Evolutionary conservation across 257 asterid species (phyloP).

Genomic region (Solanum chmielewskii): DNA sequence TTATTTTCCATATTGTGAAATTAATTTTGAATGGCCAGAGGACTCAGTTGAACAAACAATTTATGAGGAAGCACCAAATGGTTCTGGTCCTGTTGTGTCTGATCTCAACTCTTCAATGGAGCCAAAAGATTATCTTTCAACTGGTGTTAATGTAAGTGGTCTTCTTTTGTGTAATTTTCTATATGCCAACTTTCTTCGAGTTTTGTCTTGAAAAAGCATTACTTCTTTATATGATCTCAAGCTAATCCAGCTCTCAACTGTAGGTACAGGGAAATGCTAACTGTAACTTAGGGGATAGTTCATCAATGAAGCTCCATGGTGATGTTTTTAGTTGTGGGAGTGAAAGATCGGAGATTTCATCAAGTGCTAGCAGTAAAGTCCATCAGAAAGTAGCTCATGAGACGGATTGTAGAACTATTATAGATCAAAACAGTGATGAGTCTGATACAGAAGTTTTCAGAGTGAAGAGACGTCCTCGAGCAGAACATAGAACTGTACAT

Average conservation of each 20-base stretch:
- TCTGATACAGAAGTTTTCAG: slow-evolving; percentile 87
- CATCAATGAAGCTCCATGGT: slow-evolving; percentile 6
- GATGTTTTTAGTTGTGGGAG: slow-evolving; percentile 9
- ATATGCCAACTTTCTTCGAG: neutral
- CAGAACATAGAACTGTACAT: slow-evolving; percentile 31
- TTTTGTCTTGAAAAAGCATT: neutral
- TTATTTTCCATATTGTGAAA: slow-evolving; percentile 54
- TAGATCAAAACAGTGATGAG: slow-evolving; percentile 47
- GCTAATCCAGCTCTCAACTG: neutral
- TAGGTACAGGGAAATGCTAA: slow-evolving; percentile 20
- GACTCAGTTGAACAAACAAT: neutral
- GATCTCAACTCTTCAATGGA: slow-evolving; percentile 1
- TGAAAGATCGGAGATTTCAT: slow-evolving; percentile 26
- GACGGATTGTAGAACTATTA: slow-evolving; percentile 15
- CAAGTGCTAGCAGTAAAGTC: slow-evolving; percentile 9
- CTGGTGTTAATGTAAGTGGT: slow-evolving; percentile 17
- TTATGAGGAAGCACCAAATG: neutral
- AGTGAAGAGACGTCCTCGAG: slow-evolving; percentile 72
- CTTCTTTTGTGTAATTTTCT: neutral
- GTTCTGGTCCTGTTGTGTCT: slow-evolving; percentile 15
- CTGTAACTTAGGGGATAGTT: slow-evolving; percentile 11
- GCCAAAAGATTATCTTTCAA: slow-evolving; percentile 10
- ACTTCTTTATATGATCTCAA: neutral
- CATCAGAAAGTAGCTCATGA: slow-evolving; percentile 7
- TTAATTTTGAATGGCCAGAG: slow-evolving; percentile 14